These are phyloP conservation scores for Stropharia rugosoannulata DNA, from an alignment of 768 basidiomycete genomes.

Conservation along the genomic window DNA sequence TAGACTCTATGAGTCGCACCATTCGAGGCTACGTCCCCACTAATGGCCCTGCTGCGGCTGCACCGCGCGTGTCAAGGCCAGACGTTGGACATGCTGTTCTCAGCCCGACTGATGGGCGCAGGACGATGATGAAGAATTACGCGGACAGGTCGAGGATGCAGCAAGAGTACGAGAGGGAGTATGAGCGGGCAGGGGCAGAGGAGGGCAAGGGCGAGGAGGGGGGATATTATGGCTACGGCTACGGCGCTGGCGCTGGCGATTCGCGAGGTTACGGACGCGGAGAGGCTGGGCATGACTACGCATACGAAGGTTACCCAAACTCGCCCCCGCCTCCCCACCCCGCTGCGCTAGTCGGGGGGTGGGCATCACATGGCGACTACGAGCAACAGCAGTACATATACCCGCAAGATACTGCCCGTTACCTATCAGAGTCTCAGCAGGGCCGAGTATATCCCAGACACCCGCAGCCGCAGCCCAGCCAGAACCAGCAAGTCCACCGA, in stretches of 20 bases:
- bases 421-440: not conserved
- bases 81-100: not conserved
- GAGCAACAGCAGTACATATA: not conserved
- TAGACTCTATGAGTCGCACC: conserved; percentile 53
- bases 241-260: too few relatives aligned
- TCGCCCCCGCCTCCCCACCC: conserved; percentile 5
- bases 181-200: conserved; percentile 16
- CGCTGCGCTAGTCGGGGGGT: not conserved
- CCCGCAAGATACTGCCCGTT: not conserved
- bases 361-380: too few relatives aligned
- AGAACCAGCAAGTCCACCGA: not conserved
- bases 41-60: not conserved
- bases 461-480: not conserved
- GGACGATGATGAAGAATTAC: not conserved
- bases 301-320: conserved; percentile 8
- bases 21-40: conserved; percentile 41
- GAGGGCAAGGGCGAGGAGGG: not conserved
- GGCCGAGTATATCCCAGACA: not conserved
- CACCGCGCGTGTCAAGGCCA: too few relatives aligned
- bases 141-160: not conserved
- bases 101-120: not conserved
- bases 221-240: too few relatives aligned
- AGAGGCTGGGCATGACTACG: conserved; percentile 7
- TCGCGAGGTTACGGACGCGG: not conserved
- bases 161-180: conserved; percentile 25